Evolutionary conservation across 371 early-diverging fungal genomes (phyloP).

Genomic region (Mortierella polycephala): DNA sequence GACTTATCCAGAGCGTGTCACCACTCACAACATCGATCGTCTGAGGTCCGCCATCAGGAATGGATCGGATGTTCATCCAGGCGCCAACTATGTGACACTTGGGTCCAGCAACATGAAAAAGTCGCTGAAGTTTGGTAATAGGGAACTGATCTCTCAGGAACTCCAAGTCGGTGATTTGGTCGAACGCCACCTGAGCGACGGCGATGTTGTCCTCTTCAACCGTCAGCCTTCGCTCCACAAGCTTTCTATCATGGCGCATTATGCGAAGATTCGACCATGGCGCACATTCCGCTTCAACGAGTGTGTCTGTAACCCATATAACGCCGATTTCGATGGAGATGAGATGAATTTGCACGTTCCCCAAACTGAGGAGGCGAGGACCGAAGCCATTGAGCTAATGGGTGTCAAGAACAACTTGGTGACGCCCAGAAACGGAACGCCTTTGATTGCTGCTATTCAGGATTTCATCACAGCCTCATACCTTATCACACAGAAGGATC

Average conservation of each 20-base stretch:
- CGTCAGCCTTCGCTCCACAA: slow-evolving; percentile 99
- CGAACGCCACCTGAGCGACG: slow-evolving; percentile 96
- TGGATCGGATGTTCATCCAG: slow-evolving; percentile 95
- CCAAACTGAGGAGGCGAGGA: slow-evolving; percentile 98
- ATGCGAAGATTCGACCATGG: slow-evolving; percentile 95
- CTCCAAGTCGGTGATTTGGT: slow-evolving; percentile 95
- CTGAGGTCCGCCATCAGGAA: slow-evolving; percentile 87
- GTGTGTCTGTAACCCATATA: slow-evolving; percentile 99
- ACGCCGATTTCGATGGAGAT: slow-evolving; percentile 99
- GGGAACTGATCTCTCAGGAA: slow-evolving; percentile 75
- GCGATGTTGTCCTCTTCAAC: slow-evolving; percentile 99
- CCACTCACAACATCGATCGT: slow-evolving; percentile 85
- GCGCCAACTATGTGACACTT: slow-evolving; percentile 91
- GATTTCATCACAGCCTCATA: slow-evolving; percentile 99
- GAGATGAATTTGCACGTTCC: slow-evolving; percentile 99
- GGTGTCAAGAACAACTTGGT: slow-evolving; percentile 98
- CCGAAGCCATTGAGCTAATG: slow-evolving; percentile 98
- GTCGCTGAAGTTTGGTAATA: slow-evolving; percentile 82
- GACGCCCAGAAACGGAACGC: slow-evolving; percentile 98
- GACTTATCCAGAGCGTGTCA: slow-evolving; percentile 98
- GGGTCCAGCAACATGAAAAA: slow-evolving; percentile 61
- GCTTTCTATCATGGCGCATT: slow-evolving; percentile 99
- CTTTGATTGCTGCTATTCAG: slow-evolving; percentile 98
- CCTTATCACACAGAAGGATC: slow-evolving; percentile 92
- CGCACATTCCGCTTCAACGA: slow-evolving; percentile 99